Percentiles rank a stretch among this genome's conserved stretches.
Evolutionary conservation across 2,329 filamentous ascomycete species (phyloP).

Genomic region (Ustulina deusta): DNA sequence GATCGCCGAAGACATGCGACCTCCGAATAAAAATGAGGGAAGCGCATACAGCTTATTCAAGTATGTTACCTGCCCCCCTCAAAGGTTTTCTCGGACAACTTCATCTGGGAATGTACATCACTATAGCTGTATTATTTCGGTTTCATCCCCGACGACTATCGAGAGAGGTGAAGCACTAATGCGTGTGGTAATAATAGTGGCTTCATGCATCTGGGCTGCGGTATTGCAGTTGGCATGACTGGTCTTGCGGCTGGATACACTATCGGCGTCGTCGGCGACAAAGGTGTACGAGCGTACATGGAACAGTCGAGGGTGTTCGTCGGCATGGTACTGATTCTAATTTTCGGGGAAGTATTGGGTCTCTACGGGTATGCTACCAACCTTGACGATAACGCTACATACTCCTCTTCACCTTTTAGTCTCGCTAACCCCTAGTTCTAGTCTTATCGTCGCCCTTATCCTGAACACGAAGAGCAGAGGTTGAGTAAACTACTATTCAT

Average conservation of each 20-base stretch:
- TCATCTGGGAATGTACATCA: neutral
- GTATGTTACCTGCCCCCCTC: conserved; percentile 60
- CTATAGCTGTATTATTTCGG: neutral
- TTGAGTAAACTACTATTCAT: conserved; percentile 51
- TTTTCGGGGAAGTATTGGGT: conserved; percentile 97
- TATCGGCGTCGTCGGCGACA: conserved; percentile 95
- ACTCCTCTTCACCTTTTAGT: conserved; percentile 9
- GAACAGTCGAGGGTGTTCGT: conserved; percentile 95
- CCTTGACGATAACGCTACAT: neutral
- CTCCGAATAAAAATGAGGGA: conserved; percentile 66
- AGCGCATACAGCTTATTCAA: conserved; percentile 83
- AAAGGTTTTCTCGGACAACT: neutral
- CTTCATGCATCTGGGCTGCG: conserved; percentile 93
- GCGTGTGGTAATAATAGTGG: conserved; percentile 65
- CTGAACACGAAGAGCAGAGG: conserved; percentile 87
- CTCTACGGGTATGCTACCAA: conserved; percentile 83
- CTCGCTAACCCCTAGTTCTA: conserved; percentile 54
- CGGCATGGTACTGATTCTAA: conserved; percentile 97
- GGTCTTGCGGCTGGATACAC: conserved; percentile 95
- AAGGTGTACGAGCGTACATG: conserved; percentile 95
- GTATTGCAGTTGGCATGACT: conserved; percentile 89
- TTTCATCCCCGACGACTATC: neutral
- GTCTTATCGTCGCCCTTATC: conserved; percentile 91
- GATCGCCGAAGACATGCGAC: conserved; percentile 88
- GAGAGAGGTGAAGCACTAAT: conserved; percentile 41